Evolutionary conservation across 805 yeast species (phyloP).

Genomic region (Blastobotrys muscicola): DNA sequence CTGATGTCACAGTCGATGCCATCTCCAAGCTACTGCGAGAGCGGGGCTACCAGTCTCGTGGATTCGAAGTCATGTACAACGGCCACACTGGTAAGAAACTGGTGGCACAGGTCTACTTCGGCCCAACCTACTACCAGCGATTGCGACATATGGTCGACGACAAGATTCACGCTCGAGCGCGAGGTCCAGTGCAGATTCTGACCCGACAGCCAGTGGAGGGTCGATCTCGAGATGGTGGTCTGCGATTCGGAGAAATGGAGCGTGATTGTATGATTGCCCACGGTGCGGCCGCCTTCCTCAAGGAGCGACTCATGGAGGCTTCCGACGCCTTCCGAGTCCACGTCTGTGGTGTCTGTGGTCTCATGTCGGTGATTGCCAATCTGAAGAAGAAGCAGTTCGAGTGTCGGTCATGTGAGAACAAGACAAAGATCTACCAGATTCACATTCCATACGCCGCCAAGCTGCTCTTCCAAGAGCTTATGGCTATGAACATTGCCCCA

Average conservation of each 20-base stretch:
- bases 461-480: conserved; percentile 93
- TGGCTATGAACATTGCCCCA: conserved; percentile 99
- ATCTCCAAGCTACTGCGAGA: conserved; percentile 85
- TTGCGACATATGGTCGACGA: conserved; percentile 99
- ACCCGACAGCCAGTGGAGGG: conserved; percentile 99
- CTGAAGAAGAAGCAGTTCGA: conserved; percentile 96
- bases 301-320: conserved; percentile 97
- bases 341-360: conserved; percentile 96
- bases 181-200: conserved; percentile 96
- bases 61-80: conserved; percentile 96
- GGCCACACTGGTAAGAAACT: conserved; percentile 98
- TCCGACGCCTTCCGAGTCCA: conserved; percentile 98
- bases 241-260: conserved; percentile 99
- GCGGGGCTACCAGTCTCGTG: conserved; percentile 96
- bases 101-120: conserved; percentile 97
- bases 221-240: conserved; percentile 98
- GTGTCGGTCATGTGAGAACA: conserved; percentile 97
- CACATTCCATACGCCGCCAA: conserved; percentile 99
- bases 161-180: conserved; percentile 97
- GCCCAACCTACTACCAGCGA: conserved; percentile 99
- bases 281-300: conserved; percentile 97
- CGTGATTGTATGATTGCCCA: conserved; percentile 99
- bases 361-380: conserved; percentile 96
- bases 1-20: conserved; percentile 97
- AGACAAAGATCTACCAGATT: conserved; percentile 94